phyloP scores from a whole-genome alignment of 768 basidiomycete species.

The Amanita polypyramis region DNA sequence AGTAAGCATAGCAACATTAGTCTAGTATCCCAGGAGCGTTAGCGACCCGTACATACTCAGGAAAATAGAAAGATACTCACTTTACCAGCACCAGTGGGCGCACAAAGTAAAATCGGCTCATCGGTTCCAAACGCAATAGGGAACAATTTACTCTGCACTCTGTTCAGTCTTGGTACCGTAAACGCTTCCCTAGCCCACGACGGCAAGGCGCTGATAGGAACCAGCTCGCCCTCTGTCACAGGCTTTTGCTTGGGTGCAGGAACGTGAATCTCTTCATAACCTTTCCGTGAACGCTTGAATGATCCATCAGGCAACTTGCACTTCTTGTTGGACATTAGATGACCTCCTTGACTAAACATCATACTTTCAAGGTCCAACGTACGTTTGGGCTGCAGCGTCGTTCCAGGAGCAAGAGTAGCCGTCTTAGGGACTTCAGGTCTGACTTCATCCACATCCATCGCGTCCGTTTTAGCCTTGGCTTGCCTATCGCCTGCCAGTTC shows the following conservation, averaged over 20 bases:
- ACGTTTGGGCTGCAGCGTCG: conserved; percentile 74
- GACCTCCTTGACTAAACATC: conserved; percentile 95
- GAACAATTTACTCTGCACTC: conserved; percentile 87
- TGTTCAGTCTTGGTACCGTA: conserved; percentile 71
- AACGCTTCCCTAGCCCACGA: conserved; percentile 86
- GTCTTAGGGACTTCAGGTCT: conserved; percentile 63
- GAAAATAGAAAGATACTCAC: conserved; percentile 35
- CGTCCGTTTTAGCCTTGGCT: conserved; percentile 41
- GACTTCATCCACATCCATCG: conserved; percentile 70
- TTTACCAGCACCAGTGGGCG: conserved; percentile 98
- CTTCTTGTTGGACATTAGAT: conserved; percentile 98
- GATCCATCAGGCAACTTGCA: conserved; percentile 96
- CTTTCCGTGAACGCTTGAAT: conserved; percentile 93
- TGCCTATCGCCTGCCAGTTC: conserved; percentile 80
- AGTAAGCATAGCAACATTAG: conserved; percentile 94
- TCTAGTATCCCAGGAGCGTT: conserved; percentile 34
- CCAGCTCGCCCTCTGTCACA: conserved; percentile 50
- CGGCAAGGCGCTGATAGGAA: conserved; percentile 66
- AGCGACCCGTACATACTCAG: neutral
- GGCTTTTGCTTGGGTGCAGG: conserved; percentile 81
- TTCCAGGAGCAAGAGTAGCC: conserved; percentile 80
- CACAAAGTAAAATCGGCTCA: conserved; percentile 91
- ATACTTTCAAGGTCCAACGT: conserved; percentile 86
- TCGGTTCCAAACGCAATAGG: conserved; percentile 92
- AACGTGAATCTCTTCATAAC: conserved; percentile 96